phyloP scores from a whole-genome alignment of 495 filamentous ascomycete species.

The Podospora appendiculata region DNA sequence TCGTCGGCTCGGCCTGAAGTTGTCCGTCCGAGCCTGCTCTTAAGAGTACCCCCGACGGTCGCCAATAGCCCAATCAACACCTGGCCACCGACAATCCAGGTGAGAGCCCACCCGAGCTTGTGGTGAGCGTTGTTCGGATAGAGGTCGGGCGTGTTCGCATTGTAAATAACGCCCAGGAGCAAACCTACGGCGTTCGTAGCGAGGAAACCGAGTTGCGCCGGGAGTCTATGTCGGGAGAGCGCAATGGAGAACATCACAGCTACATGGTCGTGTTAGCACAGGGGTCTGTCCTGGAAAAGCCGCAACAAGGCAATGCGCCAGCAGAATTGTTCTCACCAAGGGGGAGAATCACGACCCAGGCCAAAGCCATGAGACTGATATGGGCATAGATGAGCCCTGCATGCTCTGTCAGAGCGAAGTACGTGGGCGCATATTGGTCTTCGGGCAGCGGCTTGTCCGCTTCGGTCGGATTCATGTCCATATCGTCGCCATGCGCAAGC shows the following conservation, averaged over 20 bases:
- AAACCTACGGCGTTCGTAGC: constrained; percentile 62
- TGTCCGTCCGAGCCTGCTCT: constrained; percentile 5
- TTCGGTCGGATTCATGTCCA: constrained; percentile 39
- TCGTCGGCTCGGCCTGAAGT: constrained; percentile 22
- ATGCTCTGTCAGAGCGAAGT: constrained; percentile 67
- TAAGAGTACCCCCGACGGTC: constrained; percentile 31
- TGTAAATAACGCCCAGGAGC: constrained; percentile 69
- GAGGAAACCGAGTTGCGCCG: constrained; percentile 71
- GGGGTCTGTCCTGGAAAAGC: background rate
- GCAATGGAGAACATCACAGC: constrained; percentile 81
- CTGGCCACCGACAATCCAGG: constrained; percentile 63
- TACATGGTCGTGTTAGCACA: constrained; percentile 20
- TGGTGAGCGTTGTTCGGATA: constrained; percentile 86
- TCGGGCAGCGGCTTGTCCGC: constrained; percentile 32
- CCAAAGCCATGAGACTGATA: constrained; percentile 68
- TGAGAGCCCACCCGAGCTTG: constrained; percentile 81
- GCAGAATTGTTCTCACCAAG: constrained; percentile 49
- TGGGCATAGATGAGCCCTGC: constrained; percentile 65
- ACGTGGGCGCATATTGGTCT: constrained; percentile 49
- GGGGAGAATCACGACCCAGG: constrained; percentile 81
- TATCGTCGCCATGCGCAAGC: constrained; percentile 38
- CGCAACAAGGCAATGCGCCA: background rate
- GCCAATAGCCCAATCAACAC: constrained; percentile 59
- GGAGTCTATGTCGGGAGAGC: constrained; percentile 64
- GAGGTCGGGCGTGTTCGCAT: constrained; percentile 74